These are phyloP conservation scores for Stachybotrys echinatus DNA, from an alignment of 2,329 filamentous ascomycete species.

Conservation along the genomic window DNA sequence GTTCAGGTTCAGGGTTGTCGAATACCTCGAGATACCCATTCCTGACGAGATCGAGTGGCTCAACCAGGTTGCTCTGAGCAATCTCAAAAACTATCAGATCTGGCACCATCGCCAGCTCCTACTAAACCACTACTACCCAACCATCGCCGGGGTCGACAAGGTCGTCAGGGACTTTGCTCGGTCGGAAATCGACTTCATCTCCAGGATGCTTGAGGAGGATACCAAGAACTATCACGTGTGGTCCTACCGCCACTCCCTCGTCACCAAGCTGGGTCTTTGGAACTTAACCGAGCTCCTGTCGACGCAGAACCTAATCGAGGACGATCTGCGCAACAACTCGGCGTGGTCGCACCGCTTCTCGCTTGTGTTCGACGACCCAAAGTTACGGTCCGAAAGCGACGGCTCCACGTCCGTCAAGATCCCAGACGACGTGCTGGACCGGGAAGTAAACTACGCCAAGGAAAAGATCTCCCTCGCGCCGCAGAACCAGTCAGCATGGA, in stretches of 20 bases:
- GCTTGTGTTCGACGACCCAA: slow-evolving; percentile 69
- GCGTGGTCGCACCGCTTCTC: slow-evolving; percentile 98
- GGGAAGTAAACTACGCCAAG: slow-evolving; percentile 72
- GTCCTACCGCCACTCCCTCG: slow-evolving; percentile 79
- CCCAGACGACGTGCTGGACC: slow-evolving; percentile 58
- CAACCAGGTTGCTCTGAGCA: slow-evolving; percentile 72
- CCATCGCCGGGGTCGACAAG: slow-evolving; percentile 53
- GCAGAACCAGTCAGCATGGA: slow-evolving; percentile 94
- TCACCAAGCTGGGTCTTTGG: slow-evolving; percentile 63
- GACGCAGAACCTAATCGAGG: slow-evolving; percentile 66
- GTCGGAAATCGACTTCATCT: slow-evolving; percentile 71
- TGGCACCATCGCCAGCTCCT: slow-evolving; percentile 74
- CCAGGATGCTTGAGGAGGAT: slow-evolving; percentile 75
- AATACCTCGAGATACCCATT: slow-evolving; percentile 59
- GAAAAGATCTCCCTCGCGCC: slow-evolving; percentile 72
- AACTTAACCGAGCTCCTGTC: slow-evolving; percentile 65
- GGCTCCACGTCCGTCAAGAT: slow-evolving; percentile 48
- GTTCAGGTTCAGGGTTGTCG: slow-evolving; percentile 78
- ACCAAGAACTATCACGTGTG: slow-evolving; percentile 99
- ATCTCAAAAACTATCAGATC: slow-evolving; percentile 99
- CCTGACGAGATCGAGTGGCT: slow-evolving; percentile 78
- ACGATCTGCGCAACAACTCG: slow-evolving; percentile 91
- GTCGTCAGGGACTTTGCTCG: slow-evolving; percentile 52
- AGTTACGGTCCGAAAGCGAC: slow-evolving; percentile 37
- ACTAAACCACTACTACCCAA: slow-evolving; percentile 50